Evolutionary conservation across 768 basidiomycete species (phyloP), one percentile per base, ranked within the genome.

Genomic region (Serendipita sp.): DNA sequence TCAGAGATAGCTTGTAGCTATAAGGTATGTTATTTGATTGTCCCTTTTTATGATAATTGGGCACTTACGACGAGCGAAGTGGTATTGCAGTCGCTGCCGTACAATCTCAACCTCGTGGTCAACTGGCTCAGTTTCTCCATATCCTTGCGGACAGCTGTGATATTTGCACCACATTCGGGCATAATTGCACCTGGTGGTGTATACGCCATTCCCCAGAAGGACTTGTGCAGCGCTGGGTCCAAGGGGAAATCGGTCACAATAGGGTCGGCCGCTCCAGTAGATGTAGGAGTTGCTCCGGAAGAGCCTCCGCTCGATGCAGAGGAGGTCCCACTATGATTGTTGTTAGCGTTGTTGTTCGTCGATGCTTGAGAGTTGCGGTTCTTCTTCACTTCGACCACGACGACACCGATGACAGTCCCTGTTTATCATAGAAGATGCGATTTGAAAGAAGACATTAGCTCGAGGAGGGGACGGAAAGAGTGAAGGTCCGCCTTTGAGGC

Each of bases 1-100:
- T 63, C 36, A 11, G 35, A n/a, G 56, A 65, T 65, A 13, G 54
- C 65, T 58, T 65, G 54, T 28, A 65, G 65, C 64, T 51, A 32
- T 52, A 10, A 3, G 10, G 32, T 7, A 52, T 41, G 13, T 41
- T 41, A 41, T 5, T 13, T 1, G 38, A 41, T 41, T 41, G 1
- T 41, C 13, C 38, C 38, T 5, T 2, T 13, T 5, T 41, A 7
- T 41, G 13, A 41, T 7, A 13, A 13, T 13, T 41, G 13, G 38
- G 38, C 13, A 32, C 48, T 18, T 52, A 52, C 48, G 28, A 60
- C 56, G 28, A 60, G 35, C 3, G 56, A 60, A n/a, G 56, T 60
- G 16, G 35, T 35, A n/a, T 60, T 60, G 56, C 56, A 65, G 44
- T 65, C 65, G 41, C 23, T 28, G 16, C 56, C 56, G 35, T 60